A percentile compares a stretch with the other conserved stretches of the same genome.
These are phyloP conservation scores for Epichloe coenophiala DNA, from an alignment of 2,329 filamentous ascomycete species.

Conservation along the genomic window DNA sequence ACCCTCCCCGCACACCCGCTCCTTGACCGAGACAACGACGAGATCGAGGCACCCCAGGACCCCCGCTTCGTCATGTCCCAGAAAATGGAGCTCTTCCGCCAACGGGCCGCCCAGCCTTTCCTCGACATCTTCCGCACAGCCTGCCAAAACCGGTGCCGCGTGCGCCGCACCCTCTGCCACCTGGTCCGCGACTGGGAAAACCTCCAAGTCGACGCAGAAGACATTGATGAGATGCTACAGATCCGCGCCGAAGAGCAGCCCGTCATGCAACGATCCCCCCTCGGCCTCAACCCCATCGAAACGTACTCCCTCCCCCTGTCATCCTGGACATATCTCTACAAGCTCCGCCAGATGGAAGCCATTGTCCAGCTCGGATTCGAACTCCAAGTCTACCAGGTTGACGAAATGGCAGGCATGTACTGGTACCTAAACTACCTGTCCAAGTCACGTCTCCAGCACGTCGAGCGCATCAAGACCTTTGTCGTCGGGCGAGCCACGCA, in stretches of 20 bases:
- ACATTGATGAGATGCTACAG: slow-evolving; percentile 57
- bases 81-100: slow-evolving; percentile 57
- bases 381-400: slow-evolving; percentile 72
- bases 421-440: slow-evolving; percentile 71
- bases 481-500: slow-evolving; percentile 29
- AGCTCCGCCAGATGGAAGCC: slow-evolving; percentile 76
- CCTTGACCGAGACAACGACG: slow-evolving; percentile 61
- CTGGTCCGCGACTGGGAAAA: slow-evolving; percentile 71
- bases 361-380: slow-evolving; percentile 90
- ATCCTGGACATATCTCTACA: slow-evolving; percentile 83
- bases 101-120: slow-evolving; percentile 54
- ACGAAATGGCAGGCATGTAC: slow-evolving; percentile 83
- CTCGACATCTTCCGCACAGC: slow-evolving; percentile 72
- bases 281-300: slow-evolving; percentile 28
- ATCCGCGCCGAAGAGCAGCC: slow-evolving; percentile 46
- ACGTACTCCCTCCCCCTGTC: slow-evolving; percentile 60
- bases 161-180: slow-evolving; percentile 81
- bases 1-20: slow-evolving; percentile 60
- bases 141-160: slow-evolving; percentile 80
- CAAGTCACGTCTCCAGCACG: slow-evolving; percentile 52
- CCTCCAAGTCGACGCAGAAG: slow-evolving; percentile 69
- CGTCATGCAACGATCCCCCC: slow-evolving; percentile 30
- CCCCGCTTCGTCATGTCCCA: slow-evolving; percentile 59
- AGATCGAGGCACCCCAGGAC: slow-evolving; percentile 61
- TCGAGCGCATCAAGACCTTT: slow-evolving; percentile 60